phyloP scores from a whole-genome alignment of 331 rosid genomes.

The Rhamnella rubrinervis region DNA sequence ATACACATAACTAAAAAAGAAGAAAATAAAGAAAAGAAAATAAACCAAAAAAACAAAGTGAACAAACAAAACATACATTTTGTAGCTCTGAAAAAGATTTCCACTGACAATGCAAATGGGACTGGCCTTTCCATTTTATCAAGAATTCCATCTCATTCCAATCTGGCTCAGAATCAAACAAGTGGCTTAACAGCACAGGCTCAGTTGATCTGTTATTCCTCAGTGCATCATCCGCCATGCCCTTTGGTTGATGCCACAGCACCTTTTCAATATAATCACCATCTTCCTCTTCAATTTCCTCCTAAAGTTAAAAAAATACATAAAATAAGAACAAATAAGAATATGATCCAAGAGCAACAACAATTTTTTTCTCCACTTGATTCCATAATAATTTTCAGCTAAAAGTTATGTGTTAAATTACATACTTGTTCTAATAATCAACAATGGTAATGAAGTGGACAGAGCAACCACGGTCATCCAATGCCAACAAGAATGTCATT shows the following conservation, averaged over 20 bases:
- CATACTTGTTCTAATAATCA: no score
- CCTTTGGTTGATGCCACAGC: conserved; percentile 98
- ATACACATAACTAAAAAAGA: background rate
- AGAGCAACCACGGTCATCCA: no score
- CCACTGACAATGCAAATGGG: conserved; percentile 99
- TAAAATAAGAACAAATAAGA: conserved; percentile 4
- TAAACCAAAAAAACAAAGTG: conserved; percentile 14
- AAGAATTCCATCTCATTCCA: conserved; percentile 85
- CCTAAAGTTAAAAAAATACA: conserved; percentile 42
- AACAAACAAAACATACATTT: conserved; percentile 49
- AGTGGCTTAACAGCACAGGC: conserved; percentile 72
- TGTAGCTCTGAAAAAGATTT: conserved; percentile 89
- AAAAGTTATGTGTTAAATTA: no score
- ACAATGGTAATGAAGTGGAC: no score
- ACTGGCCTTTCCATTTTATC: conserved; percentile 99
- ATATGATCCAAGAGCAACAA: conserved; percentile 7
- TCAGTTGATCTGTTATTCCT: conserved; percentile 70
- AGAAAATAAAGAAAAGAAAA: no score
- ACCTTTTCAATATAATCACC: conserved; percentile 93
- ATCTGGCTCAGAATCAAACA: conserved; percentile 80
- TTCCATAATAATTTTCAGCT: no score
- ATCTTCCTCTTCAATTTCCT: conserved; percentile 94
- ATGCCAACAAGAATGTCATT: no score
- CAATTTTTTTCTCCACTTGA: no score
- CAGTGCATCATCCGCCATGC: conserved; percentile 82